Percentiles rank a stretch among this genome's conserved stretches.
phyloP scores from a whole-genome alignment of 2,329 filamentous ascomycete species.

The Nannizziopsis arthrosporioides region DNA sequence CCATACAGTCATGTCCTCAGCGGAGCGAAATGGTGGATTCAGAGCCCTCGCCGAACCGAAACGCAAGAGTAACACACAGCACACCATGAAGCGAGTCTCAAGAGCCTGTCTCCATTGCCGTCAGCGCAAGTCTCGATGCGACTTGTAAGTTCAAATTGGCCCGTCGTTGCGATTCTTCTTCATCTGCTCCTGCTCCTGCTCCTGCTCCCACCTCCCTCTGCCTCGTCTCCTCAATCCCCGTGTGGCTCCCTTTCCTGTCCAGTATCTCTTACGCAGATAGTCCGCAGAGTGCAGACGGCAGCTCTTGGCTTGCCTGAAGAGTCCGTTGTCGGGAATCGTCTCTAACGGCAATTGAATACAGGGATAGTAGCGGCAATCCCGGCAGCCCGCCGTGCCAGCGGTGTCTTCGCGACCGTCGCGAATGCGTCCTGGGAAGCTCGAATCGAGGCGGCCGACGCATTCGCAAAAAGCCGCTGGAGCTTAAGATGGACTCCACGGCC shows the following conservation, averaged over 20 bases:
- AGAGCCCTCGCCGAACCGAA: slow-evolving; percentile 15
- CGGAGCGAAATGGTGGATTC: slow-evolving; percentile 11
- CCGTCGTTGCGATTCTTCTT: not conserved
- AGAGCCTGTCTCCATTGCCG: slow-evolving; percentile 40
- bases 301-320: slow-evolving; percentile 1
- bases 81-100: slow-evolving; percentile 36
- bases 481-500: not conserved
- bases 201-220: slow-evolving; percentile 2
- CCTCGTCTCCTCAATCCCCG: not conserved
- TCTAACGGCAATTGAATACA: slow-evolving; percentile 14
- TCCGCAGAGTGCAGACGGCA: not conserved
- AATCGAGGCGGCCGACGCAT: slow-evolving; percentile 49
- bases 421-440: slow-evolving; percentile 48
- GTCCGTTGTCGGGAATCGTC: not conserved
- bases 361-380: slow-evolving; percentile 38
- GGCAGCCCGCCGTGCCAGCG: slow-evolving; percentile 45
- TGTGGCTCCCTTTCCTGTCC: not conserved
- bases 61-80: slow-evolving; percentile 20
- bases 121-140: slow-evolving; percentile 41
- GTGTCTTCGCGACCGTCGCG: slow-evolving; percentile 46
- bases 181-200: not conserved
- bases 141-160: slow-evolving; percentile 34
- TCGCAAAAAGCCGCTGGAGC: slow-evolving; percentile 36
- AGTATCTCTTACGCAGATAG: slow-evolving; percentile 8
- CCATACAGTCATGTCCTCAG: slow-evolving; percentile 11